These are phyloP conservation scores for Cochliopodium minus DNA, from an alignment of 208 protist species.

Conservation along the genomic window DNA sequence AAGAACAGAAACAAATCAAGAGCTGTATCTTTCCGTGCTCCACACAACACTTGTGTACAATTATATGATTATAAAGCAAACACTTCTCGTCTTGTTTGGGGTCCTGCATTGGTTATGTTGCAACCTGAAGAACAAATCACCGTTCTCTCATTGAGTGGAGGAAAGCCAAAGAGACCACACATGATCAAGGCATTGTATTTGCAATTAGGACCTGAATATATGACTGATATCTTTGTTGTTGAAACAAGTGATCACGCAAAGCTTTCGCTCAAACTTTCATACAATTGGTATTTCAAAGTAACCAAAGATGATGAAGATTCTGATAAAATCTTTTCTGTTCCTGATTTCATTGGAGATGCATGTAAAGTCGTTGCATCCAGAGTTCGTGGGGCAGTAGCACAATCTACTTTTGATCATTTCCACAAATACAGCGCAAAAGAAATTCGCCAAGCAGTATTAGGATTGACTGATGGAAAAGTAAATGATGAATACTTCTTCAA, in stretches of 20 bases:
- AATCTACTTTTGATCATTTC: constrained; percentile 79
- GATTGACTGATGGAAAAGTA: background rate
- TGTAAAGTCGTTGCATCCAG: constrained; percentile 87
- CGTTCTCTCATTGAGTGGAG: constrained; percentile 66
- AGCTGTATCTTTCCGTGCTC: constrained; percentile 69
- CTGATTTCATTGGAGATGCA: constrained; percentile 86
- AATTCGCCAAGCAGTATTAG: constrained; percentile 41
- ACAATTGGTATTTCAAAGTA: constrained; percentile 86
- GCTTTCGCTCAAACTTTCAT: constrained; percentile 68
- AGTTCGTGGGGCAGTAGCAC: constrained; percentile 74
- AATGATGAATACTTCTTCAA: constrained; percentile 48
- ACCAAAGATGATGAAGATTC: constrained; percentile 27
- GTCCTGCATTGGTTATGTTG: constrained; percentile 76
- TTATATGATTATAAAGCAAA: constrained; percentile 82
- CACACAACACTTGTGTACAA: constrained; percentile 74
- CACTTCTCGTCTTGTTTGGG: constrained; percentile 72
- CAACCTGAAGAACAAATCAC: constrained; percentile 85
- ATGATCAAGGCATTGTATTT: constrained; percentile 67
- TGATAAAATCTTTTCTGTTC: constrained; percentile 64
- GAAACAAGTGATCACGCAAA: constrained; percentile 85
- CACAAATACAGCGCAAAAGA: constrained; percentile 78
- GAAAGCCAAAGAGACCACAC: constrained; percentile 71
- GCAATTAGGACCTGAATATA: constrained; percentile 76
- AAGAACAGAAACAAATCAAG: constrained; percentile 36
- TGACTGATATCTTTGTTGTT: constrained; percentile 70